These are phyloP conservation scores for Cucumis sativus DNA, from an alignment of 306 rosid species.

Conservation along the genomic window DNA sequence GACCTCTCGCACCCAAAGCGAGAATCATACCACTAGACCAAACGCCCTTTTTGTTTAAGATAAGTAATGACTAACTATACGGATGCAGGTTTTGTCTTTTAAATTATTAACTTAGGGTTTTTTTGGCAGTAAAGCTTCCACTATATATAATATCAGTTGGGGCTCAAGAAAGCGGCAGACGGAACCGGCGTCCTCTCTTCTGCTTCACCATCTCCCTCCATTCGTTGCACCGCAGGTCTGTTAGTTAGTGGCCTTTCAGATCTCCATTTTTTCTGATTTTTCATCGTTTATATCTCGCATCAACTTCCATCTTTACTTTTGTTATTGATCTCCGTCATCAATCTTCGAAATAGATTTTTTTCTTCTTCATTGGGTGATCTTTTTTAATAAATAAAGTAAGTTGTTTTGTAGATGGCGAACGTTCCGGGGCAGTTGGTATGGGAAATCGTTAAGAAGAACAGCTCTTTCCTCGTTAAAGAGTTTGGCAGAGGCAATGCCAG, in stretches of 20 bases:
- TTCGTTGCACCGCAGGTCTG: not conserved
- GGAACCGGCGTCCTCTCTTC: not conserved
- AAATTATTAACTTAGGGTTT: not conserved
- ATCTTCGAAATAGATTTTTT: not conserved
- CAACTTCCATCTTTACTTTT: not conserved
- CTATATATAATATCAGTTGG: not conserved
- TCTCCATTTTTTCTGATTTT: not conserved
- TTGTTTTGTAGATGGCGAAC: slow-evolving; percentile 33
- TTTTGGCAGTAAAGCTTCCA: not conserved
- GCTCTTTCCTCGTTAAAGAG: slow-evolving; percentile 58
- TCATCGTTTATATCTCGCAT: not conserved
- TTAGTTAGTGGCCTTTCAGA: not conserved
- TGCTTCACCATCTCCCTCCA: not conserved
- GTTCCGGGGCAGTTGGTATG: slow-evolving; percentile 68
- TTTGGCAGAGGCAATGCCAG: slow-evolving; percentile 70
- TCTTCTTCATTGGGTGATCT: not conserved
- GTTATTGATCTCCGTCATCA: not conserved
- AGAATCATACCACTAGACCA: not conserved
- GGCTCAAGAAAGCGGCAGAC: not conserved
- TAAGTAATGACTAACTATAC: too few relatives aligned
- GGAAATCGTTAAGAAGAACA: slow-evolving; percentile 84
- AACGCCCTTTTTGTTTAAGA: not conserved
- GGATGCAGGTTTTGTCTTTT: not conserved
- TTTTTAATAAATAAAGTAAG: not conserved
- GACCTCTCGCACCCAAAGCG: too few relatives aligned